Evolutionary conservation across 345 rosid species (phyloP).

Genomic region (Moringa oleifera): DNA sequence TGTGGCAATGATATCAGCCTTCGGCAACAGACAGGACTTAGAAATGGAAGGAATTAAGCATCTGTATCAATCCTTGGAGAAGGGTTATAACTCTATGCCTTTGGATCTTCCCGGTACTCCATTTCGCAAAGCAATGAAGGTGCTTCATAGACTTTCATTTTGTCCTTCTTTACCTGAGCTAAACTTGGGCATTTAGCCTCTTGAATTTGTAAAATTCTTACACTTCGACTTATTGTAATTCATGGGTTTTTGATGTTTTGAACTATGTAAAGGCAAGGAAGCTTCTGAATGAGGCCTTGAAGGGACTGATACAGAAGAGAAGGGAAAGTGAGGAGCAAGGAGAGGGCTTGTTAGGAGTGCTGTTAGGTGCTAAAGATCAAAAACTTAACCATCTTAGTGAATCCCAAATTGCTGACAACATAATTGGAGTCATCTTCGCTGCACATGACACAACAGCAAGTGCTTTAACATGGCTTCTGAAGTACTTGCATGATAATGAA

Average conservation of each 20-base stretch:
- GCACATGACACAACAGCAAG: conserved; percentile 97
- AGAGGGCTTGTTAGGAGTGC: conserved; percentile 62
- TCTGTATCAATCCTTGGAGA: conserved; percentile 66
- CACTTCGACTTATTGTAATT: too few species aligned
- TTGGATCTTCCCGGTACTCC: conserved; percentile 79
- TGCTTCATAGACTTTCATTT: conserved; percentile 12
- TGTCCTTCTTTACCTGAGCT: too few species aligned
- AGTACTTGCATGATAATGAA: conserved; percentile 69
- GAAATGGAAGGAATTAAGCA: conserved; percentile 58
- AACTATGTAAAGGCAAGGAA: conserved; percentile 51
- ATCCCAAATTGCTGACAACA: conserved; percentile 83
- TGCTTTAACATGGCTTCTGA: conserved; percentile 77
- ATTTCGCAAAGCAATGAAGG: conserved; percentile 79
- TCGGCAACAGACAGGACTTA: conserved; percentile 51
- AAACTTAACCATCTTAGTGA: conserved; percentile 46
- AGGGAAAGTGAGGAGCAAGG: conserved; percentile 34
- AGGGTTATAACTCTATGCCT: conserved; percentile 96
- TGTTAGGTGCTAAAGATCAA: conserved; percentile 47
- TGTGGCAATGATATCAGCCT: conserved; percentile 82
- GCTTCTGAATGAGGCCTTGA: conserved; percentile 48
- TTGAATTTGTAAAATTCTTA: too few species aligned
- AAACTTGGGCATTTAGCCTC: too few species aligned
- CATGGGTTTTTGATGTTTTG: background rate
- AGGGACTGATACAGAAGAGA: conserved; percentile 57
- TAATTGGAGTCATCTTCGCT: conserved; percentile 89